phyloP scores from a whole-genome alignment of 2,329 filamentous ascomycete genomes.

The Epicoccum sorghinum region DNA sequence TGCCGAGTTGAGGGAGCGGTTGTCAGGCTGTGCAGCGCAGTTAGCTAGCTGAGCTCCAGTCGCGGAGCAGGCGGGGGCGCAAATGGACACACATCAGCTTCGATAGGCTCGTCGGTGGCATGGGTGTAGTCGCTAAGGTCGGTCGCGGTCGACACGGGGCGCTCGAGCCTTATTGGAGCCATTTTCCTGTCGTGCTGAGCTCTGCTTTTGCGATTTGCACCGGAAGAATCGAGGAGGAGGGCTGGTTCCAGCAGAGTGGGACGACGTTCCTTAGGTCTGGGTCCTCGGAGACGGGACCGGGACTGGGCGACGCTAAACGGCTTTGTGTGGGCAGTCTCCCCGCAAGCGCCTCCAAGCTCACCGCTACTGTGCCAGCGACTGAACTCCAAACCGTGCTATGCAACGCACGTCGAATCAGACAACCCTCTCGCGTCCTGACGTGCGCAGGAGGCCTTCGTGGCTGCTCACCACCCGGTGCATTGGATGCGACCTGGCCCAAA shows the following conservation, averaged over 20 bases:
- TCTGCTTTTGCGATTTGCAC: constrained; percentile 2
- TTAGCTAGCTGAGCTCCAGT: constrained; percentile 24
- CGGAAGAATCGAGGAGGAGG: constrained; percentile 12
- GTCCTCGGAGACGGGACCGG: constrained; percentile 12
- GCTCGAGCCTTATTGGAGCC: constrained; percentile 1
- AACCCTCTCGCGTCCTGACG: neutral
- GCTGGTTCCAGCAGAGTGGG: constrained; percentile 13
- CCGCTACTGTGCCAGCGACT: constrained; percentile 8
- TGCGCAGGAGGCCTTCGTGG: neutral
- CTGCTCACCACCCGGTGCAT: constrained; percentile 4
- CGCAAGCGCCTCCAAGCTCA: constrained; percentile 6
- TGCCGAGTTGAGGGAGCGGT: constrained; percentile 34
- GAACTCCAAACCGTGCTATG: constrained; percentile 3
- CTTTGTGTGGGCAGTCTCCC: constrained; percentile 3
- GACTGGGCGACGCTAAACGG: constrained; percentile 9
- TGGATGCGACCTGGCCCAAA: constrained; percentile 7
- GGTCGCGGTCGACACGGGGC: constrained; percentile 14
- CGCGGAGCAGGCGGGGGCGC: constrained; percentile 16
- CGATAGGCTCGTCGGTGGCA: constrained; percentile 3
- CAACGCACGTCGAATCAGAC: constrained; percentile 10
- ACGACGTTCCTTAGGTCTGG: constrained; percentile 18
- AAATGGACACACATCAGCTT: constrained; percentile 12
- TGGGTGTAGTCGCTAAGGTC: constrained; percentile 1
- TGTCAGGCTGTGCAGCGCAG: constrained; percentile 36
- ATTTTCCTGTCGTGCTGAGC: constrained; percentile 5